Conservation (phyloP, 2,329 filamentous ascomycete species). For the Mariannaea elegans region DNA sequence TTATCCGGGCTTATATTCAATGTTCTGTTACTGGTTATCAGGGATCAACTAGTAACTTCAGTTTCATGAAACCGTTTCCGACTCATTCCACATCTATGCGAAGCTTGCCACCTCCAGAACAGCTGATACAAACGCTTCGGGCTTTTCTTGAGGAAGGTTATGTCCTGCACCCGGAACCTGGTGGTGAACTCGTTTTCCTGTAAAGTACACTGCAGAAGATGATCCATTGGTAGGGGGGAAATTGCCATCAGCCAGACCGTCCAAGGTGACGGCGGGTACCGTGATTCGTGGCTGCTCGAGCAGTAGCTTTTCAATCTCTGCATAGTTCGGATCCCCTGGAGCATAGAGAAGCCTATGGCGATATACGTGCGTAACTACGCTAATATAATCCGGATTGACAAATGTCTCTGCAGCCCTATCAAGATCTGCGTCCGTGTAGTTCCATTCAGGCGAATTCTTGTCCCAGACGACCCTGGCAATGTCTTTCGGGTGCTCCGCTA, state of each 20-base stretch:
- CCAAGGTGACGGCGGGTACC: not conserved
- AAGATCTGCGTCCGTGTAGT: slow-evolving; percentile 1
- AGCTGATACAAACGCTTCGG: not conserved
- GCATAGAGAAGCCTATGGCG: slow-evolving; percentile 29
- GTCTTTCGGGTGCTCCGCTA: slow-evolving; percentile 2
- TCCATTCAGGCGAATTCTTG: slow-evolving; percentile 1
- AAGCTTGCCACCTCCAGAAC: slow-evolving; percentile 6
- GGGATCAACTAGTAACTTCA: not conserved
- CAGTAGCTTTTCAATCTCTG: not conserved
- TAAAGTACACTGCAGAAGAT: not conserved
- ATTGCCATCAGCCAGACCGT: slow-evolving; percentile 1
- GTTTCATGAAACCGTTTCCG: not conserved
- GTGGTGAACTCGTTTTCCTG: not conserved
- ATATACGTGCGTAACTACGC: slow-evolving; percentile 18
- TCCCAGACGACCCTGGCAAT: not conserved
- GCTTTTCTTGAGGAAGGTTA: slow-evolving; percentile 6
- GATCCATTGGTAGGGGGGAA: slow-evolving; percentile 3
- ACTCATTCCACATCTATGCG: slow-evolving; percentile 4
- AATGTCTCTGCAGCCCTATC: slow-evolving; percentile 3
- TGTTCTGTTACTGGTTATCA: too few species aligned
- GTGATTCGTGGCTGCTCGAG: not conserved
- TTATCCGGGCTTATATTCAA: too few species aligned
- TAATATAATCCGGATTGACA: slow-evolving; percentile 14
- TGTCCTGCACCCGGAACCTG: not conserved
- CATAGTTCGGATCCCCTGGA: slow-evolving; percentile 29